Evolutionary conservation across 176 grass and related monocot species (phyloP).

Genomic region (Aegilops tauschii): DNA sequence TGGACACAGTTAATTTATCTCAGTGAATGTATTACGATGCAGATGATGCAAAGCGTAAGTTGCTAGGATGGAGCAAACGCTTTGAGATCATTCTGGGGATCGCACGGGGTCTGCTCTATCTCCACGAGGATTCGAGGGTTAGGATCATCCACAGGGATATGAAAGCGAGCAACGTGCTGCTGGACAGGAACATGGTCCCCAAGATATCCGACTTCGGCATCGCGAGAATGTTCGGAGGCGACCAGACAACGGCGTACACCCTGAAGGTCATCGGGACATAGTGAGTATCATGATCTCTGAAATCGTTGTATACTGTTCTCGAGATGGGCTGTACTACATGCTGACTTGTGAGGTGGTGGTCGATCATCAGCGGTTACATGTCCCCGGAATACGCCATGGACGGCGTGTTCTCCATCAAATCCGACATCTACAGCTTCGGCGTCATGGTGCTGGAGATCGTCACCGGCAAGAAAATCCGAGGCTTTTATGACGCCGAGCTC

Average conservation of each 20-base stretch:
- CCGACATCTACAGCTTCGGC: constrained; percentile 41
- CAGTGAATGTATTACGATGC: neutral
- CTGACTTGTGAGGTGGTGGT: neutral
- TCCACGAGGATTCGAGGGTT: constrained; percentile 54
- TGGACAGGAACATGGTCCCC: constrained; percentile 42
- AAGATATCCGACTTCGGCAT: constrained; percentile 51
- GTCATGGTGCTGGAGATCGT: constrained; percentile 42
- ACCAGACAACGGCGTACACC: constrained; percentile 46
- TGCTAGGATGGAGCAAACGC: constrained; percentile 33
- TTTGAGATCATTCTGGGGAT: constrained; percentile 40
- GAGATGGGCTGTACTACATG: neutral
- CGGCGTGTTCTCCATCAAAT: constrained; percentile 43
- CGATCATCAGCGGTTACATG: constrained; percentile 38
- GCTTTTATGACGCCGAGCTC: constrained; percentile 23
- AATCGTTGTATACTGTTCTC: neutral
- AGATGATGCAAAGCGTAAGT: constrained; percentile 32
- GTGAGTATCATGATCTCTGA: constrained; percentile 14
- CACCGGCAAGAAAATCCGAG: constrained; percentile 31
- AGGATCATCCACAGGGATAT: constrained; percentile 54
- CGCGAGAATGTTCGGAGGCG: constrained; percentile 45
- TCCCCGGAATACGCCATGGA: constrained; percentile 47
- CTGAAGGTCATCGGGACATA: constrained; percentile 47
- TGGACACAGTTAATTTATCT: neutral
- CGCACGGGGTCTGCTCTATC: constrained; percentile 45
- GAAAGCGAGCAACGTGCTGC: constrained; percentile 48